phyloP scores from a whole-genome alignment of 495 filamentous ascomycete species.

The Pyrenula aspistea region DNA sequence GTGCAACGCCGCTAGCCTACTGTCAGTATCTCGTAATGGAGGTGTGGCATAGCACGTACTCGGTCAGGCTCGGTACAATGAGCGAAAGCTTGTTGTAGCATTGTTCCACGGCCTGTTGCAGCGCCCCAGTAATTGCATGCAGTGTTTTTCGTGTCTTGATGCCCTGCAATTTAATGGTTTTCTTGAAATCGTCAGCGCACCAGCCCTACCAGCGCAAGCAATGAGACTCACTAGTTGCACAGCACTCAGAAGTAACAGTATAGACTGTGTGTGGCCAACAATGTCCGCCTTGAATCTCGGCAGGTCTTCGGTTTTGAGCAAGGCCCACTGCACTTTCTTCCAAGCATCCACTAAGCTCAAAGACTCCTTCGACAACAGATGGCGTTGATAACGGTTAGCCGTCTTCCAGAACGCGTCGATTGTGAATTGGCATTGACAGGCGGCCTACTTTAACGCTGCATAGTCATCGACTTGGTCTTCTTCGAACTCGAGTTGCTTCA shows the following conservation, averaged over 20 bases:
- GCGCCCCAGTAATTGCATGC: too few relatives aligned
- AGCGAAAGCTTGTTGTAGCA: too few relatives aligned
- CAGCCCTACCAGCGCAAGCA: too few relatives aligned
- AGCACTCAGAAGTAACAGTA: constrained; percentile 13
- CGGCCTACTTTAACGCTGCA: constrained; percentile 12
- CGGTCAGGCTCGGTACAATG: too few relatives aligned
- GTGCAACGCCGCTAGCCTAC: too few relatives aligned
- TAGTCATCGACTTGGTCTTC: constrained; percentile 6
- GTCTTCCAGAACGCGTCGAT: constrained; percentile 16
- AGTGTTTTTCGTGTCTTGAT: too few relatives aligned
- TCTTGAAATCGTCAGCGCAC: too few relatives aligned
- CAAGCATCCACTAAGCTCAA: constrained; percentile 8
- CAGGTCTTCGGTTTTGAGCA: constrained; percentile 17
- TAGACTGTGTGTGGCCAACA: constrained; percentile 13
- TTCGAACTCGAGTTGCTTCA: constrained; percentile 15
- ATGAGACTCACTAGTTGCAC: too few relatives aligned
- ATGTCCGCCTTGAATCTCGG: constrained; percentile 16
- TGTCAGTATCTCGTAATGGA: too few relatives aligned
- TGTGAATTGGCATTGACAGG: constrained; percentile 15
- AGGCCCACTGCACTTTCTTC: constrained; percentile 17
- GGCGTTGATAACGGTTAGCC: constrained; percentile 12
- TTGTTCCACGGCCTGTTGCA: too few relatives aligned
- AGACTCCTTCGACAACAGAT: constrained; percentile 2
- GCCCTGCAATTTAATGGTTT: too few relatives aligned
- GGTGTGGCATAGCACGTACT: too few relatives aligned